Conservation (phyloP, 2,329 filamentous ascomycete species). For the Blastomyces emzantsi region DNA sequence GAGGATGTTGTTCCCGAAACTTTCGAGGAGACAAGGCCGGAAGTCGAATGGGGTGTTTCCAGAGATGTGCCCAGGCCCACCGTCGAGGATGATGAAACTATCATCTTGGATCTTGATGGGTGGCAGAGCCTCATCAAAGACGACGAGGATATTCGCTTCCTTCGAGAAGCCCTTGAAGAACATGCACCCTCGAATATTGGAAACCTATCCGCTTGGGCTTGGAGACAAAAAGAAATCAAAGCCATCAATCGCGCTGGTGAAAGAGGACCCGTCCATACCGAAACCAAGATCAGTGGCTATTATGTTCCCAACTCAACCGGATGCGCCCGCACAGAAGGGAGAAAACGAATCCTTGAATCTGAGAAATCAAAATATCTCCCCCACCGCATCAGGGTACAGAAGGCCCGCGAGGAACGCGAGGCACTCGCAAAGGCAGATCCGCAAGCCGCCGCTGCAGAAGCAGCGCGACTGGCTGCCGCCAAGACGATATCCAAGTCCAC, state of each 20-base stretch:
- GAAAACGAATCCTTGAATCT: conserved; percentile 90
- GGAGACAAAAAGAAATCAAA: conserved; percentile 65
- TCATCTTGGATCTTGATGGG: conserved; percentile 61
- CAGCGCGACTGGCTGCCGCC: conserved; percentile 64
- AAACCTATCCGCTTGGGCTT: conserved; percentile 56
- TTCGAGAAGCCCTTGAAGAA: conserved; percentile 44
- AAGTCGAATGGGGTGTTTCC: conserved; percentile 54
- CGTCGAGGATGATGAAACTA: conserved; percentile 55
- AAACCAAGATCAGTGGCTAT: conserved; percentile 53
- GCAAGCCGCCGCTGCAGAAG: conserved; percentile 57
- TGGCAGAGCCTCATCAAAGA: conserved; percentile 62
- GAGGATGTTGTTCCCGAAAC: conserved; percentile 13
- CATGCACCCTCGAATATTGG: conserved; percentile 43
- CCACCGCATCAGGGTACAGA: conserved; percentile 93
- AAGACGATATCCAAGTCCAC: conserved; percentile 79
- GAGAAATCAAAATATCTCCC: conserved; percentile 98
- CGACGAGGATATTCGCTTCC: conserved; percentile 54
- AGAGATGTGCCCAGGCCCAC: conserved; percentile 52
- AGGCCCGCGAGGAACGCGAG: conserved; percentile 83
- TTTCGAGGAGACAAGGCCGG: conserved; percentile 34
- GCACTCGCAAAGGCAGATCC: conserved; percentile 56
- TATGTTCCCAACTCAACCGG: conserved; percentile 83
- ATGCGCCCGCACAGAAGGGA: conserved; percentile 81
- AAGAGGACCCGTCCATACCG: conserved; percentile 44
- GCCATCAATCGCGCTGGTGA: conserved; percentile 53